Base-by-base conservation (phyloP, 2,329 filamentous ascomycete genomes). In the Verticillium klebahnii region DNA sequence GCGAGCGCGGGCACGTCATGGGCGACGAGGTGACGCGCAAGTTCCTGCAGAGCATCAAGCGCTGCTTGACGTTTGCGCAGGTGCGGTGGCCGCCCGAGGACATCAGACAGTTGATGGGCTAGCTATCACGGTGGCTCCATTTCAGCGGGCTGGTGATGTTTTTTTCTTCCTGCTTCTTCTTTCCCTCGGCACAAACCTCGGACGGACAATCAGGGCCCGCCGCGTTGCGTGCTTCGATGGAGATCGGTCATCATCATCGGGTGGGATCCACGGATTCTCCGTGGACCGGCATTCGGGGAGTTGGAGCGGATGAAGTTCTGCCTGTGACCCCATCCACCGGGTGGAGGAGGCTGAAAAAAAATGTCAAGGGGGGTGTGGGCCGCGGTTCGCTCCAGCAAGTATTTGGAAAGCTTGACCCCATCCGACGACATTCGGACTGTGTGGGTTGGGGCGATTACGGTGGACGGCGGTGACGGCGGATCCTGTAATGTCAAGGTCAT, bases 11-110 rank as follows among this genome's bases (percentile, higher is more conserved):
- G 4, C 93, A 99, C 74, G 97, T 98, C 69, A 93, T 99, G 89
- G 94, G 93, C 62, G 95, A 98, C 73, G 95, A 99, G 78, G 88
- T 90, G 55, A 99, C 95, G 59, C 85, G 95, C 67, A 99, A 98
- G 78, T 97, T 93, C 73, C 76, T 99, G 67, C 95, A 99, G 80
- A 97, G 94, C 73, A 98, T 99, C 75, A 99, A 99, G 82, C 84
- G 95, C 56, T 97, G 93, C 72, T 77, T 99, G 72, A 98, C 92
- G 64, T 99, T 97, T 84, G 93, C 94, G 31, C 95, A 99, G 78
- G 93, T 95, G 34, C 87, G 94, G 68, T 99, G 95, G 95, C 93
- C 93, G 62, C 95, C 95, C 0, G 89, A 93, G 69, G 94, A 98
- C 78, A 84, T 95, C 68, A 83, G 92, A 72, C 95, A 99, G 79